Conservation (phyloP, 1,139 yeast genomes). For the Spathaspora sp. region DNA sequence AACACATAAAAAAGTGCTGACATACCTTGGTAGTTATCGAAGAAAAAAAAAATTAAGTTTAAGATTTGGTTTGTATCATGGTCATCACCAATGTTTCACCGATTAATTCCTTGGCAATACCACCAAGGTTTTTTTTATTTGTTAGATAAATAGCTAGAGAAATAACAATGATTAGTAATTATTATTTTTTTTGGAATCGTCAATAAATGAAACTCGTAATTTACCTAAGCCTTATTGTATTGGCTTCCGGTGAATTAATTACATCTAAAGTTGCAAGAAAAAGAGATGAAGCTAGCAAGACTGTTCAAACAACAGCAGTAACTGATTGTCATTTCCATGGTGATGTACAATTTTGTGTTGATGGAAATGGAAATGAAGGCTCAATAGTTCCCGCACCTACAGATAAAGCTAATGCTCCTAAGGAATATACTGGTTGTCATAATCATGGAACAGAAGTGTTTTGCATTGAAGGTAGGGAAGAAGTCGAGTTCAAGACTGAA, state of each 20-base stretch:
- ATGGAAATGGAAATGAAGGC: slow-evolving; percentile 31
- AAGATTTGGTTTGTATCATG: too few relatives aligned
- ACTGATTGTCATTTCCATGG: slow-evolving; percentile 33
- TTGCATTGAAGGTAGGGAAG: slow-evolving; percentile 23
- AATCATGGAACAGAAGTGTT: slow-evolving; percentile 24
- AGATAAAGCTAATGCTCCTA: slow-evolving; percentile 18
- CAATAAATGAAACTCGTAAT: not conserved
- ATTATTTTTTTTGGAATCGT: not conserved
- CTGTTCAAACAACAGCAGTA: slow-evolving; percentile 10
- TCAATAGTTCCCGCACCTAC: slow-evolving; percentile 27
- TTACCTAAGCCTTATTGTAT: not conserved
- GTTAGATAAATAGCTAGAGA: not conserved
- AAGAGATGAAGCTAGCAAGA: not conserved
- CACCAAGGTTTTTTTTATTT: not conserved
- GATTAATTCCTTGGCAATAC: too few relatives aligned
- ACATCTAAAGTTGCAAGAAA: not conserved
- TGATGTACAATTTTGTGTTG: slow-evolving; percentile 22
- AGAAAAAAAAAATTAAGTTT: too few relatives aligned
- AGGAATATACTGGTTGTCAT: slow-evolving; percentile 29
- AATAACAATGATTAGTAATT: not conserved
- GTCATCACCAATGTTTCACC: too few relatives aligned
- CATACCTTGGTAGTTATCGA: too few relatives aligned
- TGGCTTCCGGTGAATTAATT: not conserved
- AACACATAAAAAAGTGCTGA: too few relatives aligned
- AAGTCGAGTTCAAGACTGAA: slow-evolving; percentile 21